These are phyloP conservation scores for Paspalum notatum DNA, from an alignment of 176 grass and related monocot species.

Conservation along the genomic window DNA sequence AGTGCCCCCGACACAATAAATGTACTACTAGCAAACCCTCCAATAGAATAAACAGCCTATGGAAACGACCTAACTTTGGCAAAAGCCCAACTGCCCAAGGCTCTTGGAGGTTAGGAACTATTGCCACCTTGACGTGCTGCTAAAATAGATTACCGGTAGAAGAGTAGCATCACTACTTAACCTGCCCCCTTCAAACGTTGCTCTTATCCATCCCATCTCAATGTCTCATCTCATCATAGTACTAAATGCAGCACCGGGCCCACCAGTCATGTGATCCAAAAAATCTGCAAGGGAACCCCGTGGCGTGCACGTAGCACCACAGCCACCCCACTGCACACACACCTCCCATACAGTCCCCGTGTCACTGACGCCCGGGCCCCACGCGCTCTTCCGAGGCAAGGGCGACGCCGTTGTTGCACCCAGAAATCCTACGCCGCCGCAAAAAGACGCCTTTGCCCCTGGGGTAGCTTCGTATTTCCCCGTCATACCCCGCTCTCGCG, in stretches of 20 bases:
- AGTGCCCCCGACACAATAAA: no score
- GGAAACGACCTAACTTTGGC: not conserved
- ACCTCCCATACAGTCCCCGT: no score
- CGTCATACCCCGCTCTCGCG: constrained; percentile 21
- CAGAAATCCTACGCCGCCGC: fast-evolving
- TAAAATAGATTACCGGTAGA: not conserved
- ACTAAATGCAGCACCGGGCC: not conserved
- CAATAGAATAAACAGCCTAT: not conserved
- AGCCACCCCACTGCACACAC: no score
- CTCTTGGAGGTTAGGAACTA: not conserved
- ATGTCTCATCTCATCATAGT: not conserved
- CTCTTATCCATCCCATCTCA: no score
- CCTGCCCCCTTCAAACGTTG: not conserved
- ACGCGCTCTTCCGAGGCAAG: no score
- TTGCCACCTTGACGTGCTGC: not conserved
- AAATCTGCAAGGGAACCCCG: not conserved
- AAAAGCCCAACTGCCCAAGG: not conserved
- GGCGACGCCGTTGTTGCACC: no score
- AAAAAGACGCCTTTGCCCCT: constrained; percentile 49
- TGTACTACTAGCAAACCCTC: not conserved
- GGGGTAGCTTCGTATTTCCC: constrained; percentile 22
- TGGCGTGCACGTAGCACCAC: constrained; percentile 24
- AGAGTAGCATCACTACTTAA: not conserved
- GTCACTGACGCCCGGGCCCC: no score
- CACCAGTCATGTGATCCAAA: not conserved